These are phyloP conservation scores for Wickerhamomyces xylosicus DNA, from an alignment of 805 yeast genomes.

Conservation along the genomic window DNA sequence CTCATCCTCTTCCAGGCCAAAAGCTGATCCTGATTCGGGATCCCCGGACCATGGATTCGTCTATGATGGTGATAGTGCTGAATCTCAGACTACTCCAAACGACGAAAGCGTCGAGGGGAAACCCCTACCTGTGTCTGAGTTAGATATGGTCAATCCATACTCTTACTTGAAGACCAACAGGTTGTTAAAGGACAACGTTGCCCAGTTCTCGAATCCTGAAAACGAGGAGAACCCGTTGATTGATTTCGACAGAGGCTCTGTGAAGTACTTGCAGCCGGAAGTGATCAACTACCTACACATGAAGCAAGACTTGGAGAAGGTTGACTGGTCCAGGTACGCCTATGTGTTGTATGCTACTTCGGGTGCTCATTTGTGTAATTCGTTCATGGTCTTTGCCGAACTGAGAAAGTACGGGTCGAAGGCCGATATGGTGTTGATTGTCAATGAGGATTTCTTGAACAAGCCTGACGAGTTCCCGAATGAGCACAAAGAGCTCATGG, in stretches of 20 bases:
- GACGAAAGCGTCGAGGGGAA: too few species aligned
- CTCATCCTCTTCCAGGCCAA: too few species aligned
- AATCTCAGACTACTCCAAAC: too few species aligned
- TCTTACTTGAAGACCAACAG: not conserved
- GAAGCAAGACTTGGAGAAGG: conserved; percentile 9
- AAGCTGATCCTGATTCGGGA: too few species aligned
- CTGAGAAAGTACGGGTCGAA: conserved; percentile 28
- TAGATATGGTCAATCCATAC: not conserved
- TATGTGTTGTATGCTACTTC: conserved; percentile 56
- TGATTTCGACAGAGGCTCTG: conserved; percentile 14
- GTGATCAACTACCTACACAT: conserved; percentile 13
- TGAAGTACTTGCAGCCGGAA: conserved; percentile 17
- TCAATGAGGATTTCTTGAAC: conserved; percentile 20
- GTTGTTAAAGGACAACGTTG: not conserved
- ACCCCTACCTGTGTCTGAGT: too few species aligned
- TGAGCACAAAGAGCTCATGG: conserved; percentile 6
- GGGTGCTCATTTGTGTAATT: conserved; percentile 37
- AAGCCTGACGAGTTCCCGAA: conserved; percentile 8
- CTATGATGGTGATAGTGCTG: too few species aligned
- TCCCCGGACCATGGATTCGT: too few species aligned
- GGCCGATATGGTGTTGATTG: conserved; percentile 38
- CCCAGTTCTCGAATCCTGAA: not conserved
- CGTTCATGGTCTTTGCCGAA: conserved; percentile 35
- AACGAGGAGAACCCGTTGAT: not conserved
- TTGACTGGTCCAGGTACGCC: conserved; percentile 37